These are phyloP conservation scores for Quercus tomentella DNA, from an alignment of 331 rosid species.

Conservation along the genomic window DNA sequence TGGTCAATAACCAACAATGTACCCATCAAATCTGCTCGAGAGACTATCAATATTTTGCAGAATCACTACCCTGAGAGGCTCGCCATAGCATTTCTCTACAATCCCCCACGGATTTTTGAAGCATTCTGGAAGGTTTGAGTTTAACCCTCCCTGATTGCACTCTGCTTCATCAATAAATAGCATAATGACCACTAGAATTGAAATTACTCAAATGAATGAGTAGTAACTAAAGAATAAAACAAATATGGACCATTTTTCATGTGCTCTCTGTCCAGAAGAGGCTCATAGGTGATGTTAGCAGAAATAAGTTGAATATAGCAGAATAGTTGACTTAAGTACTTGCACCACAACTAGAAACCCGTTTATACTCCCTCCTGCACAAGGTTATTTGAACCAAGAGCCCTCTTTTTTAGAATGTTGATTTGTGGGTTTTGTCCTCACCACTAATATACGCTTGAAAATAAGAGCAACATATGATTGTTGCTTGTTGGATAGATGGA, in stretches of 20 bases:
- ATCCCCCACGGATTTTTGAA: conserved; percentile 86
- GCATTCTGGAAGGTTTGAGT: conserved; percentile 78
- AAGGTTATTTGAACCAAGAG: neutral
- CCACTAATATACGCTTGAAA: neutral
- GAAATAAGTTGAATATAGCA: neutral
- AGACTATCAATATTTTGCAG: conserved; percentile 71
- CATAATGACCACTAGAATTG: neutral
- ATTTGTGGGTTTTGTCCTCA: neutral
- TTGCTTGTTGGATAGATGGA: neutral
- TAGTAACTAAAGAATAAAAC: neutral
- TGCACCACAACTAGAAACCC: neutral
- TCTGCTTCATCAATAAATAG: neutral
- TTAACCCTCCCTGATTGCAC: neutral
- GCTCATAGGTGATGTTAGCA: neutral
- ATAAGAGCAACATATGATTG: neutral
- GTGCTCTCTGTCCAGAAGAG: neutral
- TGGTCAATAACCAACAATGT: conserved; percentile 50
- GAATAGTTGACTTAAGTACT: neutral
- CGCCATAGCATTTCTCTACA: conserved; percentile 62
- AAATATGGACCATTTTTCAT: neutral
- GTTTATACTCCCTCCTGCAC: neutral
- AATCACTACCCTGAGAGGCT: conserved; percentile 97
- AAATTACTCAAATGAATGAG: neutral
- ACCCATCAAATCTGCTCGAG: conserved; percentile 70
- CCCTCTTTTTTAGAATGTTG: neutral